Conservation (phyloP, 164 flowering plant species). For the Stephania cephalantha region DNA sequence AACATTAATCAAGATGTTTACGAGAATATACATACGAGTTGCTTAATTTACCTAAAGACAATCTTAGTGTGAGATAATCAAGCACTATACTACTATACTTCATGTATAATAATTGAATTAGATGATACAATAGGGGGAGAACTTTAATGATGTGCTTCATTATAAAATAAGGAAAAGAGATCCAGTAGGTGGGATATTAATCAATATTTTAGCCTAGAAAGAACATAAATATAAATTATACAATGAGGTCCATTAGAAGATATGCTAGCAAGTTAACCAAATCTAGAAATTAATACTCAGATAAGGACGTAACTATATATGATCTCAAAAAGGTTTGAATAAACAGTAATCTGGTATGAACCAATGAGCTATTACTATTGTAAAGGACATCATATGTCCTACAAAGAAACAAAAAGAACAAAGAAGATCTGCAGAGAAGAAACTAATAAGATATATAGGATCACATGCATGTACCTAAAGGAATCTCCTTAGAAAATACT, state of each 20-base stretch:
- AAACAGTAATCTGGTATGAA: constrained; percentile 14
- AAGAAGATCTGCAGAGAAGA: neutral
- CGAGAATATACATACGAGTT: neutral
- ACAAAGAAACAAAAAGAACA: neutral
- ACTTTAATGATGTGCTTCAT: neutral
- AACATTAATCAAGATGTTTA: constrained; percentile 6
- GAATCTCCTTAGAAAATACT: neutral
- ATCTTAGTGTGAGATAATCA: neutral
- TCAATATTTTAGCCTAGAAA: neutral
- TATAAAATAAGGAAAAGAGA: neutral
- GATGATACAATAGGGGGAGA: neutral
- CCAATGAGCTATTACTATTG: constrained; percentile 18
- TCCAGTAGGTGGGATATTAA: neutral
- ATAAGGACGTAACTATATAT: neutral
- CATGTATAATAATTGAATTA: neutral
- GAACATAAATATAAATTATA: neutral
- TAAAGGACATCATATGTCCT: constrained; percentile 18
- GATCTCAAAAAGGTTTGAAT: neutral
- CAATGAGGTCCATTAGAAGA: neutral
- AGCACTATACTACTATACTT: neutral
- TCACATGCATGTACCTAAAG: neutral
- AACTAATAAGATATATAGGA: neutral
- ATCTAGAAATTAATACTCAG: neutral
- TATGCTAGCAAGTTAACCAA: neutral
- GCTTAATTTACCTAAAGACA: neutral